Evolutionary conservation across 2,329 filamentous ascomycete genomes (phyloP).

Genomic region (Rhexocercosporidium sp.): DNA sequence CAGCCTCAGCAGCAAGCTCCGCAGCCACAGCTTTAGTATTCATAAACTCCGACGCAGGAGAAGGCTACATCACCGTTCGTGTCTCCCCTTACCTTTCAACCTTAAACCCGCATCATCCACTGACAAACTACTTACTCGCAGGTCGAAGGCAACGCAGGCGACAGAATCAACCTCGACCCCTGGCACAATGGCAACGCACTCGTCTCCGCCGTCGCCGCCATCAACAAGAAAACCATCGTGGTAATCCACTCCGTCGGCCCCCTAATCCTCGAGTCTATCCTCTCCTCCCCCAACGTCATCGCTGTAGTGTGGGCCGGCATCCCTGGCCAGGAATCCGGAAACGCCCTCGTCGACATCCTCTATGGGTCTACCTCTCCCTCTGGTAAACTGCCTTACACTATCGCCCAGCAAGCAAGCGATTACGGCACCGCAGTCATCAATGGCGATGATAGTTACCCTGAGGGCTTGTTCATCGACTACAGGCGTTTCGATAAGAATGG

Average conservation of each 20-base stretch:
- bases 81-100: not conserved
- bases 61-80: constrained; percentile 59
- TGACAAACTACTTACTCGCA: constrained; percentile 9
- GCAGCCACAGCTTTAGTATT: constrained; percentile 71
- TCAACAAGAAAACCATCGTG: constrained; percentile 67
- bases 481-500: constrained; percentile 52
- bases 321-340: constrained; percentile 66
- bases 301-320: constrained; percentile 65
- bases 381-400: constrained; percentile 58
- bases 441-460: constrained; percentile 45
- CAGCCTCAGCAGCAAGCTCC: constrained; percentile 34
- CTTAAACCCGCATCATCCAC: too few species aligned
- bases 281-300: constrained; percentile 66
- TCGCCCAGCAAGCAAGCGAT: constrained; percentile 55
- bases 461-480: constrained; percentile 59
- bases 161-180: constrained; percentile 68
- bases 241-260: constrained; percentile 68
- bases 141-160: constrained; percentile 51
- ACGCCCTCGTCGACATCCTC: constrained; percentile 64
- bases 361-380: constrained; percentile 63
- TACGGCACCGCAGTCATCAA: constrained; percentile 47
- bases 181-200: constrained; percentile 56
- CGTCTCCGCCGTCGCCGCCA: constrained; percentile 60
- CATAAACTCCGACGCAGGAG: constrained; percentile 72
- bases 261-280: constrained; percentile 62